Evolutionary conservation across 768 basidiomycete species (phyloP), one percentile per base, ranked within the genome.

Genomic region (Paxillus ammoniavirescens): DNA sequence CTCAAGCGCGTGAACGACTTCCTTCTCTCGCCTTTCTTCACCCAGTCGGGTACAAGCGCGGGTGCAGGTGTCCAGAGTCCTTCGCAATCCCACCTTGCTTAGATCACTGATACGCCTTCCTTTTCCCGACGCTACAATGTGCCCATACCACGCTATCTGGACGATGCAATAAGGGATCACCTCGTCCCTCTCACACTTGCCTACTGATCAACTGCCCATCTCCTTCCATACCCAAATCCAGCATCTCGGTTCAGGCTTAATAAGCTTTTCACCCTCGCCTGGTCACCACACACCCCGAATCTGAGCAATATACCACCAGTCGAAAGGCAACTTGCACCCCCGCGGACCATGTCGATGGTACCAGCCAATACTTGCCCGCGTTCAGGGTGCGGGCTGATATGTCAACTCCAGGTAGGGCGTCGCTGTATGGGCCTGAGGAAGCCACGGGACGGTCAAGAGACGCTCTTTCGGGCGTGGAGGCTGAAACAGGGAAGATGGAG

Each of bases 341-440:
- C 1, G 82, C 75, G n/a, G 77, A 73, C 66, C 84, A 90, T 1
- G 88, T 89, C 8, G 87, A 91, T 1, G 89, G 87, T 1, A 94
- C 75, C 17, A 87, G 67, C 58, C 84, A 78, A 68, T 94, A 95
- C 55, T 77, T 81, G 17, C 90, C 91, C 23, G 64, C 44, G 21
- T 74, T 73, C 41, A 91, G 53, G 14, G 75, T 72, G 5, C 79
- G 70, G 35, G 73, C 75, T 0, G 81, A 76, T 6, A 81, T 88
- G 35, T 76, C 77, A 0, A 88, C 91, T 0, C 94, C 93, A 0
- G 86, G 82, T 28, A 86, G 69, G 0, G 80, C 74, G 56, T 94
- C 91, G 23, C 84, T 80, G 63, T 94, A 96, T 0, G 87, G 80
- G 2, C 92, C 93, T 0, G 93, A 92, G 0, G 91, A 90, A 1